Evolutionary conservation across 2,329 filamentous ascomycete species (phyloP).

Genomic region (Calonectria pseudoreteaudii): DNA sequence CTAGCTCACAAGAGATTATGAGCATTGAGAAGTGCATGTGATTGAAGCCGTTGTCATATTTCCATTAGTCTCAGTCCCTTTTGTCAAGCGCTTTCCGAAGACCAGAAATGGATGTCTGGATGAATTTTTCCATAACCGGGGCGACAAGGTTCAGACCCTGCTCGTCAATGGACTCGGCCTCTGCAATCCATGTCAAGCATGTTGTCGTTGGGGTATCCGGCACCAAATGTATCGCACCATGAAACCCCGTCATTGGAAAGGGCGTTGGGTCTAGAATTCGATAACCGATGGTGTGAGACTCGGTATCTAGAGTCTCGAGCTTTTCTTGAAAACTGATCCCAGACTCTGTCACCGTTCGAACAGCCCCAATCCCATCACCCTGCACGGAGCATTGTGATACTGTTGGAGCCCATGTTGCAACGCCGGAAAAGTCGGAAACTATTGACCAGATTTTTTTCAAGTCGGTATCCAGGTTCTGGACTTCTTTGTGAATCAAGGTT

Average conservation of each 20-base stretch:
- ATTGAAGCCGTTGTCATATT: neutral
- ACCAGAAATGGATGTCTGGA: neutral
- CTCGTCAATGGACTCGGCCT: neutral
- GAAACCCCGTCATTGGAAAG: slow-evolving; percentile 6
- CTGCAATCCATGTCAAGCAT: neutral
- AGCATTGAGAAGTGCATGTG: fast-evolving
- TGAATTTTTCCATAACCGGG: slow-evolving; percentile 2
- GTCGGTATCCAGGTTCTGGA: neutral
- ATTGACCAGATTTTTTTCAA: neutral
- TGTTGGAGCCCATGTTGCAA: neutral
- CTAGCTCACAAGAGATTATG: neutral
- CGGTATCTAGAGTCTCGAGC: neutral
- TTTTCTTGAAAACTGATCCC: neutral
- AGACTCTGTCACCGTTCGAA: neutral
- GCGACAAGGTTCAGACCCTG: neutral
- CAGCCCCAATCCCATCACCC: neutral
- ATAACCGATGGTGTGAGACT: slow-evolving; percentile 3
- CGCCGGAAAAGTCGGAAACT: neutral
- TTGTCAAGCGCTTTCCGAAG: neutral
- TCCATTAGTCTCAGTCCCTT: neutral
- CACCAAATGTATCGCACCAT: neutral
- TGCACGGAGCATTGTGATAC: neutral
- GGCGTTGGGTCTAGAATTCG: neutral
- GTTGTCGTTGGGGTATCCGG: neutral
- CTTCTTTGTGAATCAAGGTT: neutral